phyloP scores from a whole-genome alignment of 495 filamentous ascomycete genomes.

The Annulohypoxylon bovei region DNA sequence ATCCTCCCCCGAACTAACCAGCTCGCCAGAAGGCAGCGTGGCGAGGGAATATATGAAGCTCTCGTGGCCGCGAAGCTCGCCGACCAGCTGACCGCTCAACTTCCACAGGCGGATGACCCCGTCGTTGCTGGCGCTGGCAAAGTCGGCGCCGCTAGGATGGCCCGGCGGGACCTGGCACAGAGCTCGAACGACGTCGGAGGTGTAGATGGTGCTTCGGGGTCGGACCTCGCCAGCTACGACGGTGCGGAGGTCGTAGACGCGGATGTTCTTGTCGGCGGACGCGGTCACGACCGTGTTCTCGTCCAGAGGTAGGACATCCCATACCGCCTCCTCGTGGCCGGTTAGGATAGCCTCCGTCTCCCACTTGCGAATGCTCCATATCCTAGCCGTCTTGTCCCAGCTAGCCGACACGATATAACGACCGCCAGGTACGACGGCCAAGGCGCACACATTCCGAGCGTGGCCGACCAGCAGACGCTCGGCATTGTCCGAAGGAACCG shows the following conservation, averaged over 20 bases:
- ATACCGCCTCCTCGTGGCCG: conserved; percentile 81
- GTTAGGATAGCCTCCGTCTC: conserved; percentile 74
- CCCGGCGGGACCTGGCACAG: conserved; percentile 81
- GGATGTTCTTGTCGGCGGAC: conserved; percentile 89
- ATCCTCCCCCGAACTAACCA: conserved; percentile 93
- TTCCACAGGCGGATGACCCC: conserved; percentile 87
- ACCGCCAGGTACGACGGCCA: conserved; percentile 78
- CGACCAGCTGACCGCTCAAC: conserved; percentile 74
- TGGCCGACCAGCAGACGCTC: conserved; percentile 89
- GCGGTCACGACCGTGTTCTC: conserved; percentile 84
- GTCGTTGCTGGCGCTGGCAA: conserved; percentile 91
- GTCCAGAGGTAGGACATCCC: conserved; percentile 89
- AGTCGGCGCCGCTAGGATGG: conserved; percentile 82
- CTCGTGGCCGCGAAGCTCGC: conserved; percentile 85
- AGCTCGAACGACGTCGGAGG: conserved; percentile 85
- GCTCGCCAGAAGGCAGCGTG: conserved; percentile 79
- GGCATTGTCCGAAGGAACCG: conserved; percentile 73
- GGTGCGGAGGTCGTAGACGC: conserved; percentile 75
- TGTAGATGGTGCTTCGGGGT: conserved; percentile 77
- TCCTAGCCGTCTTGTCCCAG: conserved; percentile 87
- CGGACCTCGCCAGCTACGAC: conserved; percentile 81
- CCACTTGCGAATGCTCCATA: conserved; percentile 83
- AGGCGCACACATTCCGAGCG: conserved; percentile 81
- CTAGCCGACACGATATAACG: conserved; percentile 87
- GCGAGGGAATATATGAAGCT: conserved; percentile 94